phyloP scores from a whole-genome alignment of 441 rosid species.

The Populus tomentosa region DNA sequence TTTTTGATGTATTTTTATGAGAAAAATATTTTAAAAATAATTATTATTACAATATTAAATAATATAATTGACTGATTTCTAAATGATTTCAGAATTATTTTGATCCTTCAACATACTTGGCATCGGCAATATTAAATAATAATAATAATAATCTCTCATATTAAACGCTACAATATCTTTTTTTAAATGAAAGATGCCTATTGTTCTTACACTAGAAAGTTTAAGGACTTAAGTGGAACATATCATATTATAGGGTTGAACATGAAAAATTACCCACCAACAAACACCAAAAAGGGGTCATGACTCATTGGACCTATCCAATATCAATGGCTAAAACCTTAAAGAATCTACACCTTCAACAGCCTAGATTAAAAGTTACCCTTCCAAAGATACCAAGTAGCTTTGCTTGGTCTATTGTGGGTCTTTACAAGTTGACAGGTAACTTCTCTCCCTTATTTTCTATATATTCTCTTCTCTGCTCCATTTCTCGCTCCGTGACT shows the following conservation, averaged over 20 bases:
- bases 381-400: not conserved
- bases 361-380: not conserved
- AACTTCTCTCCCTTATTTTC: not conserved
- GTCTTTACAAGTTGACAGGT: conserved; percentile 19
- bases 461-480: not conserved
- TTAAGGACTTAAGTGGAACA: not conserved
- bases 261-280: not conserved
- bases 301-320: not conserved
- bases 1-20: too few relatives aligned
- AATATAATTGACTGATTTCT: too few relatives aligned
- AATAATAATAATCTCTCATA: too few relatives aligned
- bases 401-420: conserved; percentile 15
- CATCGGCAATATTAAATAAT: too few relatives aligned
- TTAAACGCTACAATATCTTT: not conserved
- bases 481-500: not conserved
- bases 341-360: not conserved
- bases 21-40: too few relatives aligned
- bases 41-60: accelerated
- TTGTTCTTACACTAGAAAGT: not conserved
- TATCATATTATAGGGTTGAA: not conserved
- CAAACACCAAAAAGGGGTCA: not conserved
- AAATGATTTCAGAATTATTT: too few relatives aligned
- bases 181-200: not conserved
- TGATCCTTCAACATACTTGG: too few relatives aligned
- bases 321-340: not conserved